Conservation (phyloP, 129 eudicot genomes). For the Flaveria robusta region DNA sequence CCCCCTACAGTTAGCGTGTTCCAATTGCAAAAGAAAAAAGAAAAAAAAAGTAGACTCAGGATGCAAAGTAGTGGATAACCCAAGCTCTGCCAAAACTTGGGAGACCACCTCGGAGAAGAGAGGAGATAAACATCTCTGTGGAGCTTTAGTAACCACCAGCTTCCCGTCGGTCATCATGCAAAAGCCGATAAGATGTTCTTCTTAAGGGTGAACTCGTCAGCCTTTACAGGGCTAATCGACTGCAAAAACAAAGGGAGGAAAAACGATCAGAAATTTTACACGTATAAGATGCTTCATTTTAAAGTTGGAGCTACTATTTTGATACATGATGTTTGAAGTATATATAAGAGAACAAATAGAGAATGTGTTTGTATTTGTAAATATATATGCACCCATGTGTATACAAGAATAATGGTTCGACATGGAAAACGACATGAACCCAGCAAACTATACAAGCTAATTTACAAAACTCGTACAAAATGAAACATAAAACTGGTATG, state of each 20-base stretch:
- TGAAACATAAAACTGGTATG: not conserved
- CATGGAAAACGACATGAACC: not conserved
- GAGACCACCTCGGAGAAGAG: constrained; percentile 15
- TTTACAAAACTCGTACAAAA: not conserved
- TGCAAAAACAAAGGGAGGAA: constrained; percentile 34
- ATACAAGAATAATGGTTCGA: not conserved
- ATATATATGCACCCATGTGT: not conserved
- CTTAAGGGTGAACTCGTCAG: constrained; percentile 93
- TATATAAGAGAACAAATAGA: not conserved
- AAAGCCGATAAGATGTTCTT: constrained; percentile 82
- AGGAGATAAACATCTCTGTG: constrained; percentile 12
- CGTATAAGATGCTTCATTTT: not conserved
- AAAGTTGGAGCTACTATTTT: not conserved
- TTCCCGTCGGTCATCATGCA: constrained; percentile 40
- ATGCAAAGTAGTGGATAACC: constrained; percentile 21
- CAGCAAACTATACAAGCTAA: not conserved
- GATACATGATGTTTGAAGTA: not conserved
- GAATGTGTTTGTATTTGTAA: not conserved
- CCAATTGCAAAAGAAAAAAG: constrained; percentile 26
- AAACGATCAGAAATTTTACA: constrained; percentile 5
- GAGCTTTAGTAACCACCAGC: constrained; percentile 16
- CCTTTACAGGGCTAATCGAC: constrained; percentile 77
- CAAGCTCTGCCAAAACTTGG: constrained; percentile 17
- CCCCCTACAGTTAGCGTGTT: constrained; percentile 33
- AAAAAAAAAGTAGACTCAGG: constrained; percentile 24